phyloP scores from a whole-genome alignment of 1,284 basidiomycete genomes.

The Ustilago cynodontis region DNA sequence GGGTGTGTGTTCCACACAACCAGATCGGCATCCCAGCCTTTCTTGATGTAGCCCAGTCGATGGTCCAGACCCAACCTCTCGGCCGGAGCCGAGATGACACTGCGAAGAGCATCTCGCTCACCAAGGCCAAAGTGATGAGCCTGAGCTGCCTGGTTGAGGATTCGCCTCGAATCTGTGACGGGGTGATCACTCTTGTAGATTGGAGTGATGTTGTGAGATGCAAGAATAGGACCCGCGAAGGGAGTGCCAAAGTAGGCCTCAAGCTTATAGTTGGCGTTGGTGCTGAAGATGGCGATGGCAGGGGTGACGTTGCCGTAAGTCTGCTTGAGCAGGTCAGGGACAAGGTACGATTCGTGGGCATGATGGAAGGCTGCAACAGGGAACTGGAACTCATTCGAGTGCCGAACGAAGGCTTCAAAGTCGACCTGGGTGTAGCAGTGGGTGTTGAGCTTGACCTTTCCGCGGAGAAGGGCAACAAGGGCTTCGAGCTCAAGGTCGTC shows the following conservation, averaged over 20 bases:
- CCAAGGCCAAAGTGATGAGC: conserved; percentile 78
- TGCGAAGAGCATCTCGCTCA: conserved; percentile 76
- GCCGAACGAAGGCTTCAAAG: conserved; percentile 75
- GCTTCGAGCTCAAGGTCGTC: conserved; percentile 85
- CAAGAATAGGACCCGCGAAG: conserved; percentile 82
- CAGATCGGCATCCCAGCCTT: conserved; percentile 77
- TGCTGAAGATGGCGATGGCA: conserved; percentile 81
- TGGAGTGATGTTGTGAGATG: conserved; percentile 78
- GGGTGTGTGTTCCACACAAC: conserved; percentile 91
- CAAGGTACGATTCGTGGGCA: conserved; percentile 85
- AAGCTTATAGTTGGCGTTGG: conserved; percentile 81
- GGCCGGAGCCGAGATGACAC: conserved; percentile 84
- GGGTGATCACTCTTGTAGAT: conserved; percentile 80
- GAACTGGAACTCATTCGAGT: conserved; percentile 86
- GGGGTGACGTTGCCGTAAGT: conserved; percentile 75
- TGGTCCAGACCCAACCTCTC: conserved; percentile 82
- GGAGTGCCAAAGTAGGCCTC: conserved; percentile 87
- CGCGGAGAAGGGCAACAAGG: conserved; percentile 86
- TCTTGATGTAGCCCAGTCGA: conserved; percentile 80
- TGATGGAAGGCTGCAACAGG: conserved; percentile 78
- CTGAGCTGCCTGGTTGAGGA: conserved; percentile 87
- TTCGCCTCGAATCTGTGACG: conserved; percentile 80
- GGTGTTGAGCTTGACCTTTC: conserved; percentile 75
- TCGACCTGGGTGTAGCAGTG: conserved; percentile 75
- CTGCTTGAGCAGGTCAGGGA: conserved; percentile 81